Evolutionary conservation across 306 rosid genomes (phyloP), one percentile per base, ranked within the genome.

Genomic region (Acacia confusa): DNA sequence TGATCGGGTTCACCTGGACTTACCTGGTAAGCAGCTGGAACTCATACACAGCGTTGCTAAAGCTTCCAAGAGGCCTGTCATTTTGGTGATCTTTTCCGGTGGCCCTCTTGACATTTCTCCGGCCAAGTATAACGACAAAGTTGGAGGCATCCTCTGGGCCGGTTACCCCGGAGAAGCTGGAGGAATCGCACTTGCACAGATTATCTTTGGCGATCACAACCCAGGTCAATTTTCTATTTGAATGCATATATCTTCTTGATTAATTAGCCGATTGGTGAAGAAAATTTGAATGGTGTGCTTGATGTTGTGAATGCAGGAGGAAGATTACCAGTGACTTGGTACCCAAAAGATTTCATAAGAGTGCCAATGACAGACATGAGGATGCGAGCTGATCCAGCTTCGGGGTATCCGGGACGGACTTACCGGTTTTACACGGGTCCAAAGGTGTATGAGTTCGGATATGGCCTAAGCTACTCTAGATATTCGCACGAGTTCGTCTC

Each of bases 341-440:
- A 95, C 76, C 92, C 93, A 52, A 73, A 73, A 74, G 92, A 91
- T 72, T 93, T 78, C 84, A 69, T 87, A 53, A 92, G 81, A 82
- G 85, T 91, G 16, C 92, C 97, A 52, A 95, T 95, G 99, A 95
- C 97, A 58, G 98, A 95, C 90, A 95, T 95, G 99, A 90, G 99
- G 84, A 95, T 95, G 98, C 83, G 98, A 81, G 78, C 92, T 7
- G 91, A 87, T 45, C 88, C 90, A 2, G 78, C 88, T 68, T 81
- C 92, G 8, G 89, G 91, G 50, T 95, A 95, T 72, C 98, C 97
- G 0, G 98, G 97, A 2, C 90, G 99, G 47, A 91, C 98, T 28
- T 93, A 93, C 81, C 86, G 94, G 73, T 95, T 95, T 87, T 95
- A 92, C 87, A 79, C 67, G 27, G 99, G 98, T 41, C 82, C 75